phyloP scores from a whole-genome alignment of 1,284 basidiomycete genomes.

The Lentinula novae-zelandiae region DNA sequence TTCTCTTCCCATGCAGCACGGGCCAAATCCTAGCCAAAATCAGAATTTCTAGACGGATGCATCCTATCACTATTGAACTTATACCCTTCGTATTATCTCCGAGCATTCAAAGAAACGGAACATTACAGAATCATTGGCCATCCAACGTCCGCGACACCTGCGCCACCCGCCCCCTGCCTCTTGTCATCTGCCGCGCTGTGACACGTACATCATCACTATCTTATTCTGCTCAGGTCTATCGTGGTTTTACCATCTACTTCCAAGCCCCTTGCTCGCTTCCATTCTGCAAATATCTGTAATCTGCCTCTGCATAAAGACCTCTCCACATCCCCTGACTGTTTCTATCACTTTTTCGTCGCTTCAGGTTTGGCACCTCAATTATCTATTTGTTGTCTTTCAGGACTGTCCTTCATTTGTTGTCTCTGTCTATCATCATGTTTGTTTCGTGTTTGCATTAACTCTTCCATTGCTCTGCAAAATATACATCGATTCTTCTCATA shows the following conservation, averaged over 20 bases:
- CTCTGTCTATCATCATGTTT: slow-evolving; percentile 5
- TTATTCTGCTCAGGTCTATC: not conserved
- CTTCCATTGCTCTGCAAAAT: not conserved
- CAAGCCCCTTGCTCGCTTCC: not conserved
- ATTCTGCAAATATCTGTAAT: slow-evolving; percentile 4
- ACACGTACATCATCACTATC: not conserved
- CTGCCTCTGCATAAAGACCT: not conserved
- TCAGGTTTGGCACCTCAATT: not conserved
- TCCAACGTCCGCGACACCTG: slow-evolving; percentile 1
- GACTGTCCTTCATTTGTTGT: slow-evolving; percentile 4
- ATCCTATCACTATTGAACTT: not conserved
- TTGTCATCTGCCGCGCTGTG: not conserved
- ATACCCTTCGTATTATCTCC: not conserved
- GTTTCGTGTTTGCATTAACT: slow-evolving; percentile 4
- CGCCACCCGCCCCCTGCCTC: not conserved
- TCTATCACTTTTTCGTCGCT: slow-evolving; percentile 1
- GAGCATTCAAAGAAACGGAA: slow-evolving; percentile 1
- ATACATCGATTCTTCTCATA: not conserved
- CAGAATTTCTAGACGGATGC: slow-evolving; percentile 9
- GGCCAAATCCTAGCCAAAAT: slow-evolving; percentile 5
- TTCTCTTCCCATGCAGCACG: slow-evolving; percentile 2
- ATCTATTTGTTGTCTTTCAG: slow-evolving; percentile 6
- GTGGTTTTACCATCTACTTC: not conserved
- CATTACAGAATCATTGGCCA: not conserved
- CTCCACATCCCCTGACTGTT: not conserved